Percentiles rank a stretch among this genome's conserved stretches.
phyloP scores from a whole-genome alignment of 495 filamentous ascomycete species.

The Lophium mytilinum region DNA sequence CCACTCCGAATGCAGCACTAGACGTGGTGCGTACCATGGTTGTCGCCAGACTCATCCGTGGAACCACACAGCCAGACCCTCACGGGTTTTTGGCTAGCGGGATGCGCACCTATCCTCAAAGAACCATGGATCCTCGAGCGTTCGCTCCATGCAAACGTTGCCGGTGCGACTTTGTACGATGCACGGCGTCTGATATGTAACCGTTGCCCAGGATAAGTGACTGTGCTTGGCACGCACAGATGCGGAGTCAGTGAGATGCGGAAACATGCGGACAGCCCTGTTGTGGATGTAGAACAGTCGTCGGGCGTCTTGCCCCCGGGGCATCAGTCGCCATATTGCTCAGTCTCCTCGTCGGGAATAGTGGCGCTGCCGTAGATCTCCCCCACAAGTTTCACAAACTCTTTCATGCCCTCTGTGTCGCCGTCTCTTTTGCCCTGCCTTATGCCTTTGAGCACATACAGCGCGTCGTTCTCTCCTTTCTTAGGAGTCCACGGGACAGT shows the following conservation, averaged over 20 bases:
- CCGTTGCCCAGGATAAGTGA: too few relatives aligned
- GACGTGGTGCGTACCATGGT: neutral
- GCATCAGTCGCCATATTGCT: too few relatives aligned
- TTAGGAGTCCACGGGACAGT: constrained; percentile 27
- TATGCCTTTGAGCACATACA: constrained; percentile 20
- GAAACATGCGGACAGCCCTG: too few relatives aligned
- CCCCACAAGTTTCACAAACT: constrained; percentile 24
- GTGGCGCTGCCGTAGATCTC: constrained; percentile 1
- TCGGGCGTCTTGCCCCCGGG: too few relatives aligned
- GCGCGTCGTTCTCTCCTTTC: constrained; percentile 28
- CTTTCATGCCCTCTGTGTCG: constrained; percentile 20
- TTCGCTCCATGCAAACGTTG: neutral
- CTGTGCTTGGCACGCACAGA: too few relatives aligned
- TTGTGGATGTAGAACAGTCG: too few relatives aligned
- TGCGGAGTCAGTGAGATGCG: too few relatives aligned
- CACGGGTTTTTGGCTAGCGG: neutral
- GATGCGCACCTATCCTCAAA: neutral
- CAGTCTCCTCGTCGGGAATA: too few relatives aligned
- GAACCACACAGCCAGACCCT: neutral
- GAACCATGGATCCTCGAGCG: neutral
- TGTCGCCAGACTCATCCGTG: neutral
- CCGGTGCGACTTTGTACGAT: neutral
- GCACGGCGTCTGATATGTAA: too few relatives aligned
- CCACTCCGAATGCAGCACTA: neutral
- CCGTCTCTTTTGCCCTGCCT: constrained; percentile 13